Evolutionary conservation across 108 stramenopile species (phyloP).

Genomic region (Parmales sp.): DNA sequence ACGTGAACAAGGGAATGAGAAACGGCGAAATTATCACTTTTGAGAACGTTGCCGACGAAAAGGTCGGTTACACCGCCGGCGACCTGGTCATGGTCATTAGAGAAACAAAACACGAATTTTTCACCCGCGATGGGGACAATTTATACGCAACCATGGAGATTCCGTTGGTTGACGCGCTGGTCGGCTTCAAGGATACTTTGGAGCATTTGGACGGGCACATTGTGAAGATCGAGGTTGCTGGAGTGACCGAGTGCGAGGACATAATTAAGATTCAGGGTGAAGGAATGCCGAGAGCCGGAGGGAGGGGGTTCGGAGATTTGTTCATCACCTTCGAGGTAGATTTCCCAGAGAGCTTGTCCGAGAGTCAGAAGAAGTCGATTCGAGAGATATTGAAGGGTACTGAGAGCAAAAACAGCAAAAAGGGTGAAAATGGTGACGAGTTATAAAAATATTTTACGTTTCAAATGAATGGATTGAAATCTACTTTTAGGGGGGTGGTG

Average conservation of each 20-base stretch:
- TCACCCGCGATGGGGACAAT: slow-evolving; percentile 70
- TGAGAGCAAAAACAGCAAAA: background rate
- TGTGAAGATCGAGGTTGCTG: slow-evolving; percentile 53
- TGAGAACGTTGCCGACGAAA: slow-evolving; percentile 78
- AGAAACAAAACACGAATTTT: slow-evolving; percentile 40
- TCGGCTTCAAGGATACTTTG: slow-evolving; percentile 66
- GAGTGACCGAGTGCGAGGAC: slow-evolving; percentile 71
- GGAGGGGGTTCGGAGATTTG: slow-evolving; percentile 66
- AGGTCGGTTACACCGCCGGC: slow-evolving; percentile 69
- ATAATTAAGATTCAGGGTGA: slow-evolving; percentile 66
- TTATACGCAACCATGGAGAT: slow-evolving; percentile 73
- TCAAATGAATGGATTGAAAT: too few species aligned
- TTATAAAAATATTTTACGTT: too few species aligned
- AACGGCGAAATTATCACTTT: slow-evolving; percentile 72
- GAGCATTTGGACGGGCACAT: slow-evolving; percentile 64
- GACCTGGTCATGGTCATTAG: slow-evolving; percentile 63
- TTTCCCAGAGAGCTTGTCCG: slow-evolving; percentile 61
- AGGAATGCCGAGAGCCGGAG: slow-evolving; percentile 79
- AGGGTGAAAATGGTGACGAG: too few species aligned
- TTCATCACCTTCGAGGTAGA: slow-evolving; percentile 83
- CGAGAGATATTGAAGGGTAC: slow-evolving; percentile 45
- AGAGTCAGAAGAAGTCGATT: slow-evolving; percentile 58
- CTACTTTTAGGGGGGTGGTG: too few species aligned
- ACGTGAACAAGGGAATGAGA: slow-evolving; percentile 68
- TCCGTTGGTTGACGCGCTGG: slow-evolving; percentile 78